Base-by-base conservation (phyloP, 805 yeast species). In the Wickerhamomyces chaumierensis region DNA sequence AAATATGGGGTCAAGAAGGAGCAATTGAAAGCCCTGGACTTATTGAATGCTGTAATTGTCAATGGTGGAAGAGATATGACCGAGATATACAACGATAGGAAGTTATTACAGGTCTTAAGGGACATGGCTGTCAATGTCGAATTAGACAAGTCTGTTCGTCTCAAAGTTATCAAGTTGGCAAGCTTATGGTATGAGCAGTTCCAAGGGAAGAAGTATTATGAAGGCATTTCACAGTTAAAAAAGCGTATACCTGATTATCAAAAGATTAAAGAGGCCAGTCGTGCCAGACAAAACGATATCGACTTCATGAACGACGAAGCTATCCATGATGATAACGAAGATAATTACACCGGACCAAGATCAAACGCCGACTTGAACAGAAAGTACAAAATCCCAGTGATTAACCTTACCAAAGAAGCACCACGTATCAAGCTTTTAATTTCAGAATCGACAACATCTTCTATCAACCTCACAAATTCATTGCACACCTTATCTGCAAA, bases 1-100 rank as follows among this genome's bases (percentile, higher is more conserved):
- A 92, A 94, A 61, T 82, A 90, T 53, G 97, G 96, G n/a, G 52
- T 67, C 2, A 54, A 60, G 4, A 59, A 63, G 16, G 81, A 80
- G 46, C 94, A 84, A 55, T 49, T 71, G 38, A 72, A 83, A 35
- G 82, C 94, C 0, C 57, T 87, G 61, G 80, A 52, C 36, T 40
- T 81, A 12, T 57, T 78, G 31, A 83, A 81, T 48, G 60, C 73
- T 16, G 55, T 81, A 18, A 75, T 81, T 2, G 69, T 74, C 29
- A 78, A 79, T 52, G 75, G 73, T 20, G 70, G 71, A 1, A 54
- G 44, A 11, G 49, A 40, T 12, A 31, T 52, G 18, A 44, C 42
- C 16, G 58, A 58, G 17, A 37, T 85, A 36, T 84, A 81, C 48
- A 68, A 75, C 43, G 96, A 87, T 58, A 69, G 70, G 28, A 78